Evolutionary conservation across 495 filamentous ascomycete species (phyloP), one percentile per base, ranked within the genome.

Genomic region (Lophiotrema nucula): DNA sequence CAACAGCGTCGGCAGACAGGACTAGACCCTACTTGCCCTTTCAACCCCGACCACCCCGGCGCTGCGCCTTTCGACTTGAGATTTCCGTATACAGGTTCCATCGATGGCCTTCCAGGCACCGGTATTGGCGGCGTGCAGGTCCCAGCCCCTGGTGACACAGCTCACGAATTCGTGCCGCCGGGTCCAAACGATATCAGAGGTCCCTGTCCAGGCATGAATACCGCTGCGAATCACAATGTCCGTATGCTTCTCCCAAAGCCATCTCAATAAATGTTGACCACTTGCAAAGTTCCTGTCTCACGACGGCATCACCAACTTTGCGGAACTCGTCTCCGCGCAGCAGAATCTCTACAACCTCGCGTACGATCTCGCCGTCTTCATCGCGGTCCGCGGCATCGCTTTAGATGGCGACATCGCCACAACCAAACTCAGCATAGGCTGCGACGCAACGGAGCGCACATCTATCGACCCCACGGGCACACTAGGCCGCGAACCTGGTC

Each of bases 281-380:
- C 16, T 24, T n/a, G 23, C 12, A 11, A 15, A 41, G 52, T 77
- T 77, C 67, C 58, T 76, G 19, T 65, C 70, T 25, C 73, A 69
- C 43, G 73, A 77, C 38, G 74, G 73, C 13, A 69, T 77, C 56
- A 70, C 69, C n/a, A 74, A 67, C 13, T 74, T 72, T 59, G 68
- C 70, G 21, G 74, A 76, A 55, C 64, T 76, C 8, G 67, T 76
- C 49, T 72, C 75, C 47, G 72, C 72, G 21, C 67, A 73, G 45
- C 72, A 76, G 41, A 74, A 75, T 60, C 46, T 77, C 2, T 77
- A 73, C 62, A 76, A 74, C 54, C 67, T 76, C 43, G 70, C 64
- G 53, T 76, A 72, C 47, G 73, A 73, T 46, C 57, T 75, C 18
- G 66, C 72, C 0, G 35, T 62, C 19, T 42, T 69, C 13, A 64